These are phyloP conservation scores for Annulohypoxylon bovei DNA, from an alignment of 495 filamentous ascomycete genomes.

Conservation along the genomic window DNA sequence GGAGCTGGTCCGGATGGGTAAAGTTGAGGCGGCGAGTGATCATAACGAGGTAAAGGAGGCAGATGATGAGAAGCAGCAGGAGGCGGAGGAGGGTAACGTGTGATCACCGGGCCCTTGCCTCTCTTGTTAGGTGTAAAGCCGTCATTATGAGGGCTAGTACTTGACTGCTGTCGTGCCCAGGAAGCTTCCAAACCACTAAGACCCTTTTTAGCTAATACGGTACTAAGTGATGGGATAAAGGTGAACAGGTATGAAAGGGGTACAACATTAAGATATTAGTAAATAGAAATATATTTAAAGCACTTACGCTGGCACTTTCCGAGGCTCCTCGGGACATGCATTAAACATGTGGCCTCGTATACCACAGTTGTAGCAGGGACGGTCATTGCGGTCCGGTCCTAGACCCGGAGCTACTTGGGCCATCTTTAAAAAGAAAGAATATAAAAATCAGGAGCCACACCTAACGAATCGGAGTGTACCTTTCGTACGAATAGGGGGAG, in stretches of 20 bases:
- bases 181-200: slow-evolving; percentile 52
- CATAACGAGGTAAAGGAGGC: slow-evolving; percentile 34
- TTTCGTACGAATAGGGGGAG: not conserved
- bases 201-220: slow-evolving; percentile 32
- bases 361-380: slow-evolving; percentile 64
- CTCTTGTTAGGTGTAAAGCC: slow-evolving; percentile 42
- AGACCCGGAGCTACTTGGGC: slow-evolving; percentile 50
- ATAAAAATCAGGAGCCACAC: slow-evolving; percentile 19
- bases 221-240: not conserved
- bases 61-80: slow-evolving; percentile 37
- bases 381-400: slow-evolving; percentile 46
- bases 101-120: slow-evolving; percentile 54
- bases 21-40: slow-evolving; percentile 45
- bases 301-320: slow-evolving; percentile 69
- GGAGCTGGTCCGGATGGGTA: slow-evolving; percentile 46
- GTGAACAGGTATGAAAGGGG: not conserved
- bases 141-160: slow-evolving; percentile 48
- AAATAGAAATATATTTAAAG: slow-evolving; percentile 46
- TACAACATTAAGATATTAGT: slow-evolving; percentile 3
- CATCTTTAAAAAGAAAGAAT: slow-evolving; percentile 39
- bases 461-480: not conserved
- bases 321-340: slow-evolving; percentile 60
- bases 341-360: slow-evolving; percentile 57
- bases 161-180: slow-evolving; percentile 53
- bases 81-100: slow-evolving; percentile 52